Conservation (phyloP, 192 early-diverging fungal genomes). For the Neocallimastix lanati region DNA sequence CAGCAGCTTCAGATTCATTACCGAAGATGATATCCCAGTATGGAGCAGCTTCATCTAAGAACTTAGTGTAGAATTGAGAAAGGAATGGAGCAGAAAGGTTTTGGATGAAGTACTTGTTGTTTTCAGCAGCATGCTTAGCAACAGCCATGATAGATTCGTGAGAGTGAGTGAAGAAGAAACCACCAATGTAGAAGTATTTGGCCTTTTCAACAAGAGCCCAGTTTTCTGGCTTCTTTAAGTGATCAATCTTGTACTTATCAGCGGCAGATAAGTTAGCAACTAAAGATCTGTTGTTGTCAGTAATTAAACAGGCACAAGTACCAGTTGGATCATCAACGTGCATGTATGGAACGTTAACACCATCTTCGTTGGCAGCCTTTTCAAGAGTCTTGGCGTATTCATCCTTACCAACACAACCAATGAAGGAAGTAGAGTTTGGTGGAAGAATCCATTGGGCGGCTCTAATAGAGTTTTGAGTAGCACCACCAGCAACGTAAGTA, state of each 20-base stretch:
- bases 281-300: slow-evolving; percentile 68
- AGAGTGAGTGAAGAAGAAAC: slow-evolving; percentile 87
- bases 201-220: slow-evolving; percentile 77
- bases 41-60: slow-evolving; percentile 52
- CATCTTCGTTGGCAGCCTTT: slow-evolving; percentile 59
- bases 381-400: slow-evolving; percentile 54
- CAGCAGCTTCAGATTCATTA: slow-evolving; percentile 88
- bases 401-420: slow-evolving; percentile 86
- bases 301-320: slow-evolving; percentile 88
- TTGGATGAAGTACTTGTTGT: slow-evolving; percentile 71
- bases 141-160: slow-evolving; percentile 63
- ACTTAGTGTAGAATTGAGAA: slow-evolving; percentile 77
- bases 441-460: slow-evolving; percentile 79
- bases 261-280: slow-evolving; percentile 90
- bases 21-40: slow-evolving; percentile 90
- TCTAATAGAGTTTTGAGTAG: slow-evolving; percentile 87
- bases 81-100: slow-evolving; percentile 96
- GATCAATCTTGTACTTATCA: slow-evolving; percentile 58
- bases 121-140: slow-evolving; percentile 71
- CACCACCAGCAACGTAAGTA: slow-evolving; percentile 86
- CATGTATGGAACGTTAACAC: slow-evolving; percentile 79
- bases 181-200: slow-evolving; percentile 80
- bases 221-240: slow-evolving; percentile 51
- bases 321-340: slow-evolving; percentile 69
- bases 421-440: slow-evolving; percentile 68